Evolutionary conservation across 352 stramenopile genomes (phyloP).

Genomic region (Globisporangium paroecandrum): DNA sequence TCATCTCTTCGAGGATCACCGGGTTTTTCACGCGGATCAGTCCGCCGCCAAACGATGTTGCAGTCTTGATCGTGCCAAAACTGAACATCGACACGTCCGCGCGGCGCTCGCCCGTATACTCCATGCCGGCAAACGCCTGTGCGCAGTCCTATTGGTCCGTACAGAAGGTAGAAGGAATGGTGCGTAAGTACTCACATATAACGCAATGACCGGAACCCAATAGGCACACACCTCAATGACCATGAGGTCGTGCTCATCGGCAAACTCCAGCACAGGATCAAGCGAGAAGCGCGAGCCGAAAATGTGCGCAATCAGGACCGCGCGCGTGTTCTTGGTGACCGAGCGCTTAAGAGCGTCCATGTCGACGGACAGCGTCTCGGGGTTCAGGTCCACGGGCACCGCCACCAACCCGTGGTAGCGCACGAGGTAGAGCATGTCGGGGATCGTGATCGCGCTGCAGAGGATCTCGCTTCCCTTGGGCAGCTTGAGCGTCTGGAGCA

Average conservation of each 20-base stretch:
- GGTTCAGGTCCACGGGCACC: constrained; percentile 66
- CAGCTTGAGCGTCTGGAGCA: constrained; percentile 75
- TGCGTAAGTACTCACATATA: not conserved
- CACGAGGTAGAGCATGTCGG: constrained; percentile 82
- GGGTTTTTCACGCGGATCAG: constrained; percentile 61
- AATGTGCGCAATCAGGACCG: constrained; percentile 77
- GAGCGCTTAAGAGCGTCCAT: constrained; percentile 37
- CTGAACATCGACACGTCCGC: constrained; percentile 84
- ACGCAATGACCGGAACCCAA: not conserved
- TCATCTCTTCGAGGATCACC: constrained; percentile 60
- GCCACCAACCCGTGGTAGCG: constrained; percentile 72
- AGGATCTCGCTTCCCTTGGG: constrained; percentile 65
- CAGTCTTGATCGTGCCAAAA: constrained; percentile 86
- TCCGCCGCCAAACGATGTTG: constrained; percentile 73
- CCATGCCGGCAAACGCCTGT: constrained; percentile 61
- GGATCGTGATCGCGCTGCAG: constrained; percentile 82
- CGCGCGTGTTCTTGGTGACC: constrained; percentile 58
- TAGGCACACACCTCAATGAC: constrained; percentile 44
- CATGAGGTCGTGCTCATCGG: constrained; percentile 46
- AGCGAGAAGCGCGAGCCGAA: constrained; percentile 70
- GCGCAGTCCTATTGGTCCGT: constrained; percentile 48
- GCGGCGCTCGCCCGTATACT: constrained; percentile 58
- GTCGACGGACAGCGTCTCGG: constrained; percentile 59
- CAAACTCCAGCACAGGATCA: constrained; percentile 48
- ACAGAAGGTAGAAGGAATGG: not conserved